Percentiles rank a stretch among this genome's conserved stretches.
Conservation (phyloP, 2,329 filamentous ascomycete genomes). For the Talaromyces sp. region DNA sequence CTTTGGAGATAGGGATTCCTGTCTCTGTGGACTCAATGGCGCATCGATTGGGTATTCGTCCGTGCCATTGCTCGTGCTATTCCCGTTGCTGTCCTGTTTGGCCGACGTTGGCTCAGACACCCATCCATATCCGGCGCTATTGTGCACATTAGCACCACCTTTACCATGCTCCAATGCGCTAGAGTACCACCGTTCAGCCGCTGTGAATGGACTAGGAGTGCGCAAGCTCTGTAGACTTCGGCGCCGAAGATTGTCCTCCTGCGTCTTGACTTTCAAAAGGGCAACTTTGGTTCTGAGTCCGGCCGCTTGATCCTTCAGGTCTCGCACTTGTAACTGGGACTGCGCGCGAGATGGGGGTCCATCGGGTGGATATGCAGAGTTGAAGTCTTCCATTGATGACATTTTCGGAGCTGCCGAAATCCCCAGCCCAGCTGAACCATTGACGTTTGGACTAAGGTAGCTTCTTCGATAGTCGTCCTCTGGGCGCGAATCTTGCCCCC, state of each 20-base stretch:
- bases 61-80: conserved; percentile 1
- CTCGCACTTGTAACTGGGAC: conserved; percentile 70
- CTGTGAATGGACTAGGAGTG: conserved; percentile 74
- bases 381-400: conserved; percentile 31
- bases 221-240: conserved; percentile 73
- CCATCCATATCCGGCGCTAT: conserved; percentile 34
- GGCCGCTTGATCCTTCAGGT: conserved; percentile 79
- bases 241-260: conserved; percentile 73
- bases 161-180: conserved; percentile 38
- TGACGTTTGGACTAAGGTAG: conserved; percentile 1
- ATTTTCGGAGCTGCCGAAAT: conserved; percentile 28
- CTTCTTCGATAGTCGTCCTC: conserved; percentile 47
- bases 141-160: conserved; percentile 34
- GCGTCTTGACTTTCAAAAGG: conserved; percentile 70
- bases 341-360: conserved; percentile 60
- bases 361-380: conserved; percentile 35
- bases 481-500: conserved; percentile 51
- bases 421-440: conserved; percentile 21
- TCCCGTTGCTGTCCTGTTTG: conserved; percentile 15
- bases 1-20: background rate
- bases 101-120: conserved; percentile 29
- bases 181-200: conserved; percentile 60
- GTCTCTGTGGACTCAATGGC: conserved; percentile 4
- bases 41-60: conserved; percentile 2
- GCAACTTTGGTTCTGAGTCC: conserved; percentile 84